Evolutionary conservation across 257 asterid genomes (phyloP), one percentile per base, ranked within the genome.

Genomic region (Solanum arcanum): DNA sequence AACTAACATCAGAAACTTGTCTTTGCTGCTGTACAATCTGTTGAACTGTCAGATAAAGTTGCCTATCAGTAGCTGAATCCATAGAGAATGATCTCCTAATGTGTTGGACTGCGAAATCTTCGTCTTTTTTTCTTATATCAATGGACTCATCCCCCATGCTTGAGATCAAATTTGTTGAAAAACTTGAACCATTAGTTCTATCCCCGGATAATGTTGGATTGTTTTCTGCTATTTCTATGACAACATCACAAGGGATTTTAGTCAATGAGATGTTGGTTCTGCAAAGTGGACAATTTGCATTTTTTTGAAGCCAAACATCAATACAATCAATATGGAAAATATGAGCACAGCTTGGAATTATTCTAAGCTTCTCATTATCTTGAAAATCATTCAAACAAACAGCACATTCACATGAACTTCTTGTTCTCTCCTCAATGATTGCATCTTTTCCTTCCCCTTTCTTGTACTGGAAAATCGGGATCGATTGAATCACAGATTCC

Each of bases 61-160:
- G 94, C 4, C 88, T 89, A 81, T 95, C 96, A 33, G 91, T 90
- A 0, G 98, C 98, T 14, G 99, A 94, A 88, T 94, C 98, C 98
- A 95, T 95, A 12, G 98, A 96, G 68, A 96, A 93, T 3, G 99
- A 96, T 86, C 99, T 91, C 33, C 98, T 93, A 15, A 94, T 91
- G 4, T 95, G 92, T 77, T 95, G 96, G 31, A 93, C 87, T 11
- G 64, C 81, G 60, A 95, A 95, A 8, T 89, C 90, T 56, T 93
- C 94, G 78, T 93, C 96, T 86, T 91, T 92, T 44, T 86, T 21
- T 84, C 97, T 89, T 35, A 37, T 93, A 86, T 92, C 94, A 81
- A 96, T 92, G 56, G 95, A 94, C 85, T 96, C 99, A 83, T 95
- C 99, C 44, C 98, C 98, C 94, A 92, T 94, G 86, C 95, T 95